A percentile compares a stretch with the other conserved stretches of the same genome.
Conservation (phyloP, 768 basidiomycete species). For the Panaeolus cyanescens region DNA sequence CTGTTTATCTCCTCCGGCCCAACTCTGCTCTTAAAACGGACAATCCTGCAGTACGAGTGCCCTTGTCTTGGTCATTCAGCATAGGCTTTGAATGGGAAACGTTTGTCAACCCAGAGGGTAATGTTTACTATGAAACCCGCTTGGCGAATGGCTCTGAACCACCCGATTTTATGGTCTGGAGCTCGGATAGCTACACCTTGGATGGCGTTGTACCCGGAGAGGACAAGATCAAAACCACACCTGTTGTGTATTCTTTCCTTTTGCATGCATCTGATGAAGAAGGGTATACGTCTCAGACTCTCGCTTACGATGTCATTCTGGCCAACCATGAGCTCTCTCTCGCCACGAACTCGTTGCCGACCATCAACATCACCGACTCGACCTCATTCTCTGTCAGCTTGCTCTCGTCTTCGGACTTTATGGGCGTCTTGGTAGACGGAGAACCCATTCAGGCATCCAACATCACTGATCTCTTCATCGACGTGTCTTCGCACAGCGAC, state of each 20-base stretch:
- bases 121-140: slow-evolving; percentile 64
- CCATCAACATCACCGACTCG: slow-evolving; percentile 70
- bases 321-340: slow-evolving; percentile 69
- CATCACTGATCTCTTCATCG: slow-evolving; percentile 57
- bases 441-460: slow-evolving; percentile 56
- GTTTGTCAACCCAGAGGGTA: slow-evolving; percentile 39
- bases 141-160: slow-evolving; percentile 68
- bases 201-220: slow-evolving; percentile 72
- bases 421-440: slow-evolving; percentile 66
- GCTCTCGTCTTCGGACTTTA: slow-evolving; percentile 57
- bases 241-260: slow-evolving; percentile 48
- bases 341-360: slow-evolving; percentile 47
- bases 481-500: slow-evolving; percentile 51
- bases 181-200: slow-evolving; percentile 68
- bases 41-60: slow-evolving; percentile 68
- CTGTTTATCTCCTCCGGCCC: slow-evolving; percentile 67
- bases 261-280: slow-evolving; percentile 73
- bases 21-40: slow-evolving; percentile 55
- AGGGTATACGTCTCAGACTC: slow-evolving; percentile 63
- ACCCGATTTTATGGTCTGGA: slow-evolving; percentile 77
- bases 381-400: slow-evolving; percentile 54
- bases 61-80: slow-evolving; percentile 86
- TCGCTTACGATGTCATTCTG: slow-evolving; percentile 68
- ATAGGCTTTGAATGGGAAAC: slow-evolving; percentile 78
- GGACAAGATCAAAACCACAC: slow-evolving; percentile 32